Conservation (phyloP, 306 rosid species). For the Sechiopsis laciniata region DNA sequence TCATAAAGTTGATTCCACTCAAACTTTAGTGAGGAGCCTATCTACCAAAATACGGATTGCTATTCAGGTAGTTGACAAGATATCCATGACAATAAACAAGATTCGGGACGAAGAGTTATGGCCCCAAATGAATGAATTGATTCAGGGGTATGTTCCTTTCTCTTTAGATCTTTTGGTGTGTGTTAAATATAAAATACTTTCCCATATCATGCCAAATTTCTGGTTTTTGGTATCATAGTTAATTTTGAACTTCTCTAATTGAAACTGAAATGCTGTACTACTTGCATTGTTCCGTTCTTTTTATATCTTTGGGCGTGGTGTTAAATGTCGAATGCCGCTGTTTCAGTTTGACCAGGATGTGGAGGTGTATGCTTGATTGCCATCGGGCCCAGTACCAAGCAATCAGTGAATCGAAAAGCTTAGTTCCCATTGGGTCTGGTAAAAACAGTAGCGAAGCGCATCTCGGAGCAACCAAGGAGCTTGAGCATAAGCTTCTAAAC, state of each 20-base stretch:
- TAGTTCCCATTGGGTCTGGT: slow-evolving; percentile 70
- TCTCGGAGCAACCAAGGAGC: slow-evolving; percentile 58
- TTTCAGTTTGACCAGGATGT: slow-evolving; percentile 80
- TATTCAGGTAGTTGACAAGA: slow-evolving; percentile 84
- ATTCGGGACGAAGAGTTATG: slow-evolving; percentile 91
- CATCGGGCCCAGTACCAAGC: slow-evolving; percentile 74
- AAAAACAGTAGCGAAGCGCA: slow-evolving; percentile 60
- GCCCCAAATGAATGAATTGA: slow-evolving; percentile 80
- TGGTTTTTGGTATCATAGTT: neutral
- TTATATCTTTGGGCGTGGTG: too few relatives aligned
- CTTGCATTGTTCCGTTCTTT: neutral
- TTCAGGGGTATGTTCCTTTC: slow-evolving; percentile 88
- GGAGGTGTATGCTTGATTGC: slow-evolving; percentile 95
- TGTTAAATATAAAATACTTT: too few relatives aligned
- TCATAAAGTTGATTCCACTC: slow-evolving; percentile 65
- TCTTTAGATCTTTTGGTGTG: too few relatives aligned
- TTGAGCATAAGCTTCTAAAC: slow-evolving; percentile 74
- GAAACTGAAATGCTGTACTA: neutral
- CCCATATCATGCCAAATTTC: neutral
- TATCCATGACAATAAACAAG: slow-evolving; percentile 78
- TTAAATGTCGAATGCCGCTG: too few relatives aligned
- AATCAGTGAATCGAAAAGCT: slow-evolving; percentile 78
- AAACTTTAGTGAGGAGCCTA: slow-evolving; percentile 50
- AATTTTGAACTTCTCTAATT: neutral
- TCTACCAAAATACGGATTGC: slow-evolving; percentile 90